A percentile compares a stretch with the other conserved stretches of the same genome.
These are phyloP conservation scores for Somion occarium DNA, from an alignment of 1,284 basidiomycete species.

Conservation along the genomic window DNA sequence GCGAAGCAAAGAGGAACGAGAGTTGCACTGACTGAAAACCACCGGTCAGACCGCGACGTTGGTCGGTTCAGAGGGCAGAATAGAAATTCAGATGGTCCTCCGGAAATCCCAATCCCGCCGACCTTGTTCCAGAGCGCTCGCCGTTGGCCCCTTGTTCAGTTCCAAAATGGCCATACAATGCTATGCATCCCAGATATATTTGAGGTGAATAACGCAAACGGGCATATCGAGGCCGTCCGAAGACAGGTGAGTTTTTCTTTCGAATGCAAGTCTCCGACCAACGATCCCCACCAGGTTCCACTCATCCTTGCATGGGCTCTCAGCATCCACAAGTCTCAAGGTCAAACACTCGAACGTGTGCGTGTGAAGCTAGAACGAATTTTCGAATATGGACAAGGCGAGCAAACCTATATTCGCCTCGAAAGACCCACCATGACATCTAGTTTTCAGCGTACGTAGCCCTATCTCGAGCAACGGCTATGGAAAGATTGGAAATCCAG, in stretches of 20 bases:
- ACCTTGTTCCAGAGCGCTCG: neutral
- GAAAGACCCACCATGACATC: too few species aligned
- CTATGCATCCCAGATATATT: constrained; percentile 54
- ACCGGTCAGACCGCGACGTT: neutral
- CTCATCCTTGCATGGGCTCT: constrained; percentile 78
- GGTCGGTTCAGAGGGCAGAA: neutral
- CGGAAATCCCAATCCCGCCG: neutral
- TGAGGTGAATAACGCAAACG: constrained; percentile 50
- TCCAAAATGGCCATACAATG: constrained; percentile 38
- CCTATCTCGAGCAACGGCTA: constrained; percentile 59
- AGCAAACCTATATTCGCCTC: neutral
- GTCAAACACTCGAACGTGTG: constrained; percentile 75
- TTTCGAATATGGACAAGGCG: constrained; percentile 78
- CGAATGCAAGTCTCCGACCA: neutral
- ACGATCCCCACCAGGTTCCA: constrained; percentile 44
- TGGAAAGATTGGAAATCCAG: constrained; percentile 59
- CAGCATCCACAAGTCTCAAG: constrained; percentile 83
- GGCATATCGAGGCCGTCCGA: constrained; percentile 46
- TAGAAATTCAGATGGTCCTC: neutral
- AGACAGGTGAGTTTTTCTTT: constrained; percentile 37
- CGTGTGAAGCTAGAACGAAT: constrained; percentile 58
- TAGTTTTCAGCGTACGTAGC: constrained; percentile 54
- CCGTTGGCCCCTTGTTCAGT: constrained; percentile 53
- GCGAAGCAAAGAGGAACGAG: constrained; percentile 17
- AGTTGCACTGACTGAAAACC: neutral